Conservation (phyloP, 306 rosid species). For the Oxytropis ochrocephala region DNA sequence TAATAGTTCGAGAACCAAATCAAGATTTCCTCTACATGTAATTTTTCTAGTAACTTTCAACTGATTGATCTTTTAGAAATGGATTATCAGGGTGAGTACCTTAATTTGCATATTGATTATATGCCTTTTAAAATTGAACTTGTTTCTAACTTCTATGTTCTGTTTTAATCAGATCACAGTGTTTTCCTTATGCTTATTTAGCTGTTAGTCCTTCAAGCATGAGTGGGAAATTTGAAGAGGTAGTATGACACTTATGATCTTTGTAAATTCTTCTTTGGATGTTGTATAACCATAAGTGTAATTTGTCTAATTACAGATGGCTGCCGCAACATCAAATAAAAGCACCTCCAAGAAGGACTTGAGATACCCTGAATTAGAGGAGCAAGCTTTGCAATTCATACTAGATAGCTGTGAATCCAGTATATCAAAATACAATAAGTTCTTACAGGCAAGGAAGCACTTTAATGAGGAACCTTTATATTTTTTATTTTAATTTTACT, state of each 20-base stretch:
- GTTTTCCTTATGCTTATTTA: slow-evolving; percentile 91
- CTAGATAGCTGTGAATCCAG: slow-evolving; percentile 84
- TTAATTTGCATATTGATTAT: not conserved
- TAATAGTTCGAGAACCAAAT: no score
- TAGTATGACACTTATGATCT: slow-evolving; percentile 24
- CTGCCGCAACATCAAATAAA: slow-evolving; percentile 77
- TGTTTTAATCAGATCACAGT: slow-evolving; percentile 53
- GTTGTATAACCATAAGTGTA: slow-evolving; percentile 8
- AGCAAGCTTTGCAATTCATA: slow-evolving; percentile 77
- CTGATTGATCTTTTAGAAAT: no score
- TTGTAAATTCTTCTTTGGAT: not conserved
- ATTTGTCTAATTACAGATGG: slow-evolving; percentile 61
- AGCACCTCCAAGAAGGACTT: slow-evolving; percentile 52
- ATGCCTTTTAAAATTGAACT: not conserved
- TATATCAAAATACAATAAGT: slow-evolving; percentile 77
- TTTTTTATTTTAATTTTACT: not conserved
- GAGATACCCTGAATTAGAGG: slow-evolving; percentile 74
- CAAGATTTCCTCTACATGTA: no score
- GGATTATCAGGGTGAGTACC: slow-evolving; percentile 65
- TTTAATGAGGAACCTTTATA: not conserved
- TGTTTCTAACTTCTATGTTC: slow-evolving; percentile 2
- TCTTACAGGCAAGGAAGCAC: slow-evolving; percentile 59
- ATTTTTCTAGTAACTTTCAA: no score
- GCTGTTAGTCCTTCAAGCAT: slow-evolving; percentile 83
- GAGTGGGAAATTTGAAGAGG: slow-evolving; percentile 79